phyloP scores from a whole-genome alignment of 177 flowering plant species.

The Vitis hybrid region DNA sequence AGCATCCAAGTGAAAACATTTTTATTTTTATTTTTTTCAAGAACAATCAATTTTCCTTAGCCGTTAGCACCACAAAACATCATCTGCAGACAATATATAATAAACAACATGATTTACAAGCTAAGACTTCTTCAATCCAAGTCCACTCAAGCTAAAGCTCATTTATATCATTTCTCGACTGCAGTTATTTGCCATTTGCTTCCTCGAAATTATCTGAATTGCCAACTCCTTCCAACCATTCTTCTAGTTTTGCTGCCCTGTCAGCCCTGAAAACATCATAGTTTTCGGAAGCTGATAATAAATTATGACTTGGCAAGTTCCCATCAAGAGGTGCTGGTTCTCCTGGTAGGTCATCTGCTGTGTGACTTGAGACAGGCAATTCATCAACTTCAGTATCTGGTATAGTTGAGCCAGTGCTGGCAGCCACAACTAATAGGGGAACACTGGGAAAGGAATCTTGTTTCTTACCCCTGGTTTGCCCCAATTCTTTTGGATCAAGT shows the following conservation, averaged over 20 bases:
- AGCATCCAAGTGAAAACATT: no score
- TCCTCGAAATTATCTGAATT: background rate
- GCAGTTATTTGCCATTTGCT: constrained; percentile 5
- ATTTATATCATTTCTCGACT: background rate
- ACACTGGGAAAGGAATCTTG: constrained; percentile 12
- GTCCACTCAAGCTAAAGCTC: background rate
- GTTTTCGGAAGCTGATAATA: constrained; percentile 31
- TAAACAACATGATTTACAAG: constrained; percentile 9
- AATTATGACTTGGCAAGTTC: constrained; percentile 16
- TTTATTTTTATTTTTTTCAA: no score
- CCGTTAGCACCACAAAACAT: no score
- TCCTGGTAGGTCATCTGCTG: constrained; percentile 30
- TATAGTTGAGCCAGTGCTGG: constrained; percentile 22
- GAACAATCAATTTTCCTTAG: no score
- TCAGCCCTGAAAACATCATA: constrained; percentile 72
- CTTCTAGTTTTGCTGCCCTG: constrained; percentile 64
- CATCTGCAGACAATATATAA: background rate
- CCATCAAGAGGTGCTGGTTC: constrained; percentile 12
- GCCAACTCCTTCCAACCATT: constrained; percentile 59
- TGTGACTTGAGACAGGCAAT: constrained; percentile 49
- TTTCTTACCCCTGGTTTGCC: constrained; percentile 18
- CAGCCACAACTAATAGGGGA: constrained; percentile 21
- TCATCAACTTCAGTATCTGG: constrained; percentile 44
- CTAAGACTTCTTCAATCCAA: background rate
- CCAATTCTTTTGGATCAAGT: constrained; percentile 34